These are phyloP conservation scores for Pseudocercospora pini-densiflorae DNA, from an alignment of 2,329 filamentous ascomycete genomes.

Conservation along the genomic window DNA sequence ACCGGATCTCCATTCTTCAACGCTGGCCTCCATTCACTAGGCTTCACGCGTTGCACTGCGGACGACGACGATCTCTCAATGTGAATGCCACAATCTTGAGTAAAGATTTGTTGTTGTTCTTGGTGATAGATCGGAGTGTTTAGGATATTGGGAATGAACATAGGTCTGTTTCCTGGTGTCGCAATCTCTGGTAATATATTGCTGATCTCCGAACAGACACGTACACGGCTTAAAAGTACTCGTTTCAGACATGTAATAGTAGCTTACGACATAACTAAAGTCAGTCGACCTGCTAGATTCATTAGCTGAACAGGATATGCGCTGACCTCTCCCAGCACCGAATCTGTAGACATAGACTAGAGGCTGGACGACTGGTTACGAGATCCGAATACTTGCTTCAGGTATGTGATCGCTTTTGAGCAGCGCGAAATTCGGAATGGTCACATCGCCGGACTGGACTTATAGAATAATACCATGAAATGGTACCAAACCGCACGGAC, in stretches of 20 bases:
- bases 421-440: neutral
- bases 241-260: conserved; percentile 36
- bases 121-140: conserved; percentile 26
- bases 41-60: conserved; percentile 17
- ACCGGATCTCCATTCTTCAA: conserved; percentile 14
- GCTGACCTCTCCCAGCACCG: conserved; percentile 23
- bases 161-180: conserved; percentile 29
- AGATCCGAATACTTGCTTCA: conserved; percentile 29
- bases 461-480: too few relatives aligned
- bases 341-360: conserved; percentile 42
- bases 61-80: conserved; percentile 21
- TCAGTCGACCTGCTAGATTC: conserved; percentile 18
- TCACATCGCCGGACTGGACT: neutral
- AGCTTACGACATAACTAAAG: conserved; percentile 29
- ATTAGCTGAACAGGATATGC: neutral
- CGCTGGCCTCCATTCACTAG: conserved; percentile 12
- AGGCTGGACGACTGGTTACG: conserved; percentile 37
- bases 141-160: conserved; percentile 35
- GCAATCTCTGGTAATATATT: conserved; percentile 13
- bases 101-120: conserved; percentile 22
- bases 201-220: conserved; percentile 14
- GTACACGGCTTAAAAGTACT: conserved; percentile 31
- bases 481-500: too few relatives aligned
- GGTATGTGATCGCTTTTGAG: conserved; percentile 23
- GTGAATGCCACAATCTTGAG: conserved; percentile 24